Evolutionary conservation across 2,329 filamentous ascomycete genomes (phyloP), one percentile per base, ranked within the genome.

Genomic region (Didymella lethalis): DNA sequence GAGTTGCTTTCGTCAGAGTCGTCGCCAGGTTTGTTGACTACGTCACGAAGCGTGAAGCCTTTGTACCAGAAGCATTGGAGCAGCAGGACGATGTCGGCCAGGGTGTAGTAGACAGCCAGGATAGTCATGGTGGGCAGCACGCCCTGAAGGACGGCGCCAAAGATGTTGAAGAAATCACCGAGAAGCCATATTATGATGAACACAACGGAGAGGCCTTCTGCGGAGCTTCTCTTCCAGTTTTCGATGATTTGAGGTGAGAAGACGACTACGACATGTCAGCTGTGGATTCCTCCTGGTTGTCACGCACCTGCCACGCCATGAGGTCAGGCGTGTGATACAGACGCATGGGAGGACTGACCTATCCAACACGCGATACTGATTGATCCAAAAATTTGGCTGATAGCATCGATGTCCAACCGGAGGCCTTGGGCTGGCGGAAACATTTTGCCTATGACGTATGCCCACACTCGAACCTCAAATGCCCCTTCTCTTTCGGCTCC

Each of bases 331-430:
- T 32, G 49, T 14, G 31, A 18, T n/a, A 47, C 2, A 2, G 18
- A 20, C 16, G 25, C 14, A 8, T 16, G 18, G 26, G 16, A 23
- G 2, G 11, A 54, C 64, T 41, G 67, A 75, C 73, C 75, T 57
- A 98, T 91, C 95, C 95, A 97, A 76, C 93, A 97, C 49, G 93
- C 93, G 74, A 99, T 97, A 45, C 92, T 97, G 67, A 99, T 93
- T 8, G 93, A 97, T 34, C 93, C 94, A 79, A 90, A 93, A 69
- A 97, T 97, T 54, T 94, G 94, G 68, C 92, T 96, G 70, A 97
- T 88, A 61, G 93, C 93, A 74, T 95, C 91, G 60, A 97, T 88
- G 76, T 97, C 91, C 67, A 97, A 83, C 77, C 90, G 89, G 63
- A 85, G 75, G 62, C 80, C 79, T 69, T 83, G 81, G 8, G 83